A percentile compares a stretch with the other conserved stretches of the same genome.
These are phyloP conservation scores for Dothistroma septosporum DNA, from an alignment of 2,329 filamentous ascomycete species.

Conservation along the genomic window DNA sequence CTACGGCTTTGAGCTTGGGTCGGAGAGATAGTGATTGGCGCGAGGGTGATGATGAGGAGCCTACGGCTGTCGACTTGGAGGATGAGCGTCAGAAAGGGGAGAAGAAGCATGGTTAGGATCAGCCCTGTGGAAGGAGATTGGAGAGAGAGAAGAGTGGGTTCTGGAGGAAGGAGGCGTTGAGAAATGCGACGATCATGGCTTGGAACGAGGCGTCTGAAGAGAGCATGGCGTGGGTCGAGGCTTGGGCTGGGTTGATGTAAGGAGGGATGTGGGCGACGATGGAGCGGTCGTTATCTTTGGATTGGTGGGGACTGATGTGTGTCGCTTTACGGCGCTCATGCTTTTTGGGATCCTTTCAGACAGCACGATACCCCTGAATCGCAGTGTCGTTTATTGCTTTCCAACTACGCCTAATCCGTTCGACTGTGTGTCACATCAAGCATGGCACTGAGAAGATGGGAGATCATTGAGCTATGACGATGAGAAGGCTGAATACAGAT, in stretches of 20 bases:
- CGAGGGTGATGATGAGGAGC: conserved; percentile 12
- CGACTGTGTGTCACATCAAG: too few relatives aligned
- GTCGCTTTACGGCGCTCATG: background rate
- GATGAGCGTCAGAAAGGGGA: conserved; percentile 6
- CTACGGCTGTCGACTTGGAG: conserved; percentile 1
- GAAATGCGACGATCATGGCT: background rate
- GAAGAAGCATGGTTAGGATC: conserved; percentile 13
- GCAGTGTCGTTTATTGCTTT: background rate
- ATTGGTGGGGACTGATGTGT: background rate
- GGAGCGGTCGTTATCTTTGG: background rate
- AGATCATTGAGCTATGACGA: too few relatives aligned
- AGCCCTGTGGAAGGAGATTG: background rate
- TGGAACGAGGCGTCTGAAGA: background rate
- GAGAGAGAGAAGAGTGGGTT: background rate
- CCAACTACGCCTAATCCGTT: too few relatives aligned
- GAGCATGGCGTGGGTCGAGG: background rate
- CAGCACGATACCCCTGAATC: background rate
- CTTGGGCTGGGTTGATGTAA: background rate
- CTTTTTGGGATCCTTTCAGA: background rate
- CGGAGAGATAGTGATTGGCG: conserved; percentile 20
- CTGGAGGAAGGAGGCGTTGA: background rate
- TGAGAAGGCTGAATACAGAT: too few relatives aligned
- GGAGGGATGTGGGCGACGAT: background rate
- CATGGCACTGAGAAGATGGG: too few relatives aligned
- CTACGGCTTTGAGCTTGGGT: conserved; percentile 26